phyloP scores from a whole-genome alignment of 805 yeast species.

The Pichia heedii region DNA sequence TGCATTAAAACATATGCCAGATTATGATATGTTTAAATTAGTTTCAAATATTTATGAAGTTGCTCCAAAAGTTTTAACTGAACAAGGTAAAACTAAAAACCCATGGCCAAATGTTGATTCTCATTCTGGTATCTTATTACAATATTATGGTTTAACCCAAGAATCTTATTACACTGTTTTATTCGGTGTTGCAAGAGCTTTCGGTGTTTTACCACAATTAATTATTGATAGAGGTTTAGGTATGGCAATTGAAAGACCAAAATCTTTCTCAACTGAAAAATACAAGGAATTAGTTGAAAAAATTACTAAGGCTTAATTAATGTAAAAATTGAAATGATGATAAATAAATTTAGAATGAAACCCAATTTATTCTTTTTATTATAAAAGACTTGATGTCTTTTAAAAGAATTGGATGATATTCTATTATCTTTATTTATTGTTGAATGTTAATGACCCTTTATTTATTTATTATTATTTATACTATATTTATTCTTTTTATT shows the following conservation, averaged over 20 bases:
- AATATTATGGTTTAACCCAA: constrained; percentile 78
- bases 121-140: constrained; percentile 77
- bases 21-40: constrained; percentile 68
- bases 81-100: constrained; percentile 86
- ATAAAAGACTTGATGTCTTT: no score
- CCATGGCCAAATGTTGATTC: constrained; percentile 93
- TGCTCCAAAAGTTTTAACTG: constrained; percentile 71
- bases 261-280: constrained; percentile 89
- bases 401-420: no score
- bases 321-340: no score
- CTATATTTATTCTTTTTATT: no score
- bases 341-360: no score
- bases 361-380: no score
- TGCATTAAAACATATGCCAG: constrained; percentile 67
- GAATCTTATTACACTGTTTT: constrained; percentile 77
- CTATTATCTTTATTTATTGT: no score
- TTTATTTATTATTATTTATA: no score
- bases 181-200: constrained; percentile 81
- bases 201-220: constrained; percentile 80
- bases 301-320: constrained; percentile 17
- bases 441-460: no score
- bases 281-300: constrained; percentile 66
- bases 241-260: constrained; percentile 80
- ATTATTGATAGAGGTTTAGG: constrained; percentile 80
- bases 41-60: constrained; percentile 72